phyloP scores from a whole-genome alignment of 257 asterid genomes.

The Marsdenia floribunda region DNA sequence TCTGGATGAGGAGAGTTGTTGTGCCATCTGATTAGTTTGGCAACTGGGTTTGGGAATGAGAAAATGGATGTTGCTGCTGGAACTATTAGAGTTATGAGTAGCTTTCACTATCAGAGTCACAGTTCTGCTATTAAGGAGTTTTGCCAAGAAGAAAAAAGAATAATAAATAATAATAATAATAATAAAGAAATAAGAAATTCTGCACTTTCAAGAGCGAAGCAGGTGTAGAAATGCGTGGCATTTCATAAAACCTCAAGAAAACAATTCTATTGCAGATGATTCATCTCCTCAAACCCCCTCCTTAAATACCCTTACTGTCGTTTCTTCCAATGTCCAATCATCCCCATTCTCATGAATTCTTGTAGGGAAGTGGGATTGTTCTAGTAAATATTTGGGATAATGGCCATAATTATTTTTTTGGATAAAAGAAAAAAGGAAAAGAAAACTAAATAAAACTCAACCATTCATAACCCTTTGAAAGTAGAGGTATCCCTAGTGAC shows the following conservation, averaged over 20 bases:
- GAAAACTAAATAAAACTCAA: constrained; percentile 19
- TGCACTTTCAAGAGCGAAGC: not conserved
- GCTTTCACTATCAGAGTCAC: not conserved
- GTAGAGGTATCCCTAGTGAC: not conserved
- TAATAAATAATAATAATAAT: too few species aligned
- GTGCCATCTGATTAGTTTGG: not conserved
- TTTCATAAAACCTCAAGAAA: constrained; percentile 3
- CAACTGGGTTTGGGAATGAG: too few species aligned
- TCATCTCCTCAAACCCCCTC: too few species aligned
- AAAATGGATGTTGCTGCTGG: too few species aligned
- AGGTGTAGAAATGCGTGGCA: not conserved
- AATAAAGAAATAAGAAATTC: too few species aligned
- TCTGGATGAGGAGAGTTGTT: not conserved
- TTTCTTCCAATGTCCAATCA: too few species aligned
- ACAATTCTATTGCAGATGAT: not conserved
- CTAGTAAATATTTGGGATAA: not conserved
- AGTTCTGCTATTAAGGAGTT: not conserved
- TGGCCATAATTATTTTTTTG: constrained; percentile 21
- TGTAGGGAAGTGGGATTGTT: not conserved
- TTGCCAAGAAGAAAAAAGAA: too few species aligned
- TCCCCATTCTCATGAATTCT: too few species aligned
- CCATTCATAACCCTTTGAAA: constrained; percentile 6
- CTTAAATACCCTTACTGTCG: not conserved
- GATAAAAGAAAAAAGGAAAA: constrained; percentile 9
- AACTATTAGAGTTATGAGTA: not conserved